Percentiles rank a stretch among this genome's conserved stretches.
phyloP scores from a whole-genome alignment of 306 rosid genomes.

The Benincasa hispida region DNA sequence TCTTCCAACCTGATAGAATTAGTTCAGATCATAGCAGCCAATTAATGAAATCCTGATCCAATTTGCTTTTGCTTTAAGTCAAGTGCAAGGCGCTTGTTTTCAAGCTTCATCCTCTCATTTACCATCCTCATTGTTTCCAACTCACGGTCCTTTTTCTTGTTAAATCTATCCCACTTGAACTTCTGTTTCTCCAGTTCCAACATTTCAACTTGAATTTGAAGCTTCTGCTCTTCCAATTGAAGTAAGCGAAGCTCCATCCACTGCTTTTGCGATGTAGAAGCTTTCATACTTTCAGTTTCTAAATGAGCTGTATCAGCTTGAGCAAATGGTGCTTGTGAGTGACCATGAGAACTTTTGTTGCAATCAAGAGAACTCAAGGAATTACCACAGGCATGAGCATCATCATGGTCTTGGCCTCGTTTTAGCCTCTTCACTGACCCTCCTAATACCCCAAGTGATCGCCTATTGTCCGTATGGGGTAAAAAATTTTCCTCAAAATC shows the following conservation, averaged over 20 bases:
- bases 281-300: conserved; percentile 38
- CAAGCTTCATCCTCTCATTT: conserved; percentile 79
- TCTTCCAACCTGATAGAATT: not conserved
- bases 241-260: conserved; percentile 56
- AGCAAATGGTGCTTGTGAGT: conserved; percentile 18
- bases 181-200: conserved; percentile 70
- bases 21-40: conserved; percentile 10
- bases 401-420: conserved; percentile 37
- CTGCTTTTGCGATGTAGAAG: conserved; percentile 53
- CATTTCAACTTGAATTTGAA: conserved; percentile 62
- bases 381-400: conserved; percentile 24
- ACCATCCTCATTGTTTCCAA: conserved; percentile 71
- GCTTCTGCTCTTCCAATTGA: conserved; percentile 75
- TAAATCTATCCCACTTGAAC: conserved; percentile 71
- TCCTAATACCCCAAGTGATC: conserved; percentile 24
- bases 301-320: conserved; percentile 39
- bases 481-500: conserved; percentile 53
- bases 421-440: conserved; percentile 43
- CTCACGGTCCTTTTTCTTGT: conserved; percentile 68
- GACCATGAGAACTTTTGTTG: conserved; percentile 31
- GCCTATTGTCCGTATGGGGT: conserved; percentile 38
- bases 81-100: conserved; percentile 56
- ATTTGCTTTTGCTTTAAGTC: conserved; percentile 62
- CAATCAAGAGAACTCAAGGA: conserved; percentile 36
- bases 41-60: conserved; percentile 35